Conservation (phyloP, 176 grass and related monocot species). For the Neostapfia colusana region DNA sequence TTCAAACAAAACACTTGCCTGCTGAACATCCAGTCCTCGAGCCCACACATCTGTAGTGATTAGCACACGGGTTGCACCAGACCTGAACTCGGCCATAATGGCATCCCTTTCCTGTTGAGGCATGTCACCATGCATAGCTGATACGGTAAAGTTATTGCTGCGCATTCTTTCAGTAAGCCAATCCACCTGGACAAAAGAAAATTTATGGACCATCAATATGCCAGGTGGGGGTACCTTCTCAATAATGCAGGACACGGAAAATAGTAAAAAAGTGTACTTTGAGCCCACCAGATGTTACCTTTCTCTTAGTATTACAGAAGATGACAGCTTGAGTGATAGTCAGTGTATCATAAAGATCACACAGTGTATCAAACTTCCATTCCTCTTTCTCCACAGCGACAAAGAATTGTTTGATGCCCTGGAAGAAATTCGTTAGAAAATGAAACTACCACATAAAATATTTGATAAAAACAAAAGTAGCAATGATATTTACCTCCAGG, state of each 20-base stretch:
- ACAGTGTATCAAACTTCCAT: constrained; percentile 95
- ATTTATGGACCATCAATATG: constrained; percentile 7
- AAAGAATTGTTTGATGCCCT: constrained; percentile 99
- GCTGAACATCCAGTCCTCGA: constrained; percentile 87
- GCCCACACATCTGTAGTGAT: constrained; percentile 97
- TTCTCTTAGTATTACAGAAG: constrained; percentile 96
- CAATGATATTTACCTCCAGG: constrained; percentile 65
- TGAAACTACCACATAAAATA: not conserved
- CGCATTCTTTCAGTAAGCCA: constrained; percentile 97
- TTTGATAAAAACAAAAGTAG: constrained; percentile 13
- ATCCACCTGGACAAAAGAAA: constrained; percentile 69
- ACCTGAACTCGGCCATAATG: constrained; percentile 82
- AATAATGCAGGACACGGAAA: not conserved
- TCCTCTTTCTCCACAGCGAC: constrained; percentile 96
- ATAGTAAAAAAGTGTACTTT: not conserved
- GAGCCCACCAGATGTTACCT: constrained; percentile 41
- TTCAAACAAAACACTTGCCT: constrained; percentile 54
- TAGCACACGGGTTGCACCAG: constrained; percentile 70
- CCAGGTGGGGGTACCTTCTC: not conserved
- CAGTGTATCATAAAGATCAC: constrained; percentile 92
- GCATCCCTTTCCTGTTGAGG: constrained; percentile 93
- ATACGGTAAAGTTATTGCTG: constrained; percentile 91
- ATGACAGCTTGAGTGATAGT: constrained; percentile 98
- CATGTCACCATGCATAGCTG: constrained; percentile 96
- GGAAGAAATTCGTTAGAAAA: constrained; percentile 18